Evolutionary conservation across 192 early-diverging fungal species (phyloP), one percentile per base, ranked within the genome.

Genomic region (Umbelopsis sp.): DNA sequence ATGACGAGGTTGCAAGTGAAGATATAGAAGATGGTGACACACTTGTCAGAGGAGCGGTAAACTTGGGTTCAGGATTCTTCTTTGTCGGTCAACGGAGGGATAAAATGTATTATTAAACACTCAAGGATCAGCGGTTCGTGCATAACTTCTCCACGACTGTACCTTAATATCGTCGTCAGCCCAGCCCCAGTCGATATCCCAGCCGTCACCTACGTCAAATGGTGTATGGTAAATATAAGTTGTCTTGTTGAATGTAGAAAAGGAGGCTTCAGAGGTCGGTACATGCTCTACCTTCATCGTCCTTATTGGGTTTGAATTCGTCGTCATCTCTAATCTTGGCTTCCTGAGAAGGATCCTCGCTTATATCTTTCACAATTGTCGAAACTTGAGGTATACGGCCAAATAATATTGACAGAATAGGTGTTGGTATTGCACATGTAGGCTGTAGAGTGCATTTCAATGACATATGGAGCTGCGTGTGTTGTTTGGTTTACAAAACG

Each of bases 161-260:
- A 41, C 38, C 38, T 41, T 41, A 41, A 74, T 74, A 31, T 70
- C 68, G 26, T 80, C 79, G n/a, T 72, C 68, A 2, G 45, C 71
- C 74, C 74, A 73, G 34, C 68, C 51, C 71, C 79, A 76, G 24
- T 72, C 79, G 12, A 72, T 74, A 31, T 80, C 71, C 79, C 79
- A 80, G 44, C 68, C 52, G 44, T 80, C 79, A 47, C 59, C 62
- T 50, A 56, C 66, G 24, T 17, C 31, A n/a, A 41, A 21, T 38
- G 11, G 32, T 22, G 32, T 44, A 67, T 67, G 32, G n/a, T n/a
- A n/a, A 41, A 6, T 41, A 25, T 56, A 3, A 21, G 32, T 16
- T 45, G 24, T 24, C 24, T 17, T 25, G 32, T 11, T 68, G 4
- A 69, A 31, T 21, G 17, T 52, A 10, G 8, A 22, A 38, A 43